These are phyloP conservation scores for Paramecium tetraurelia DNA, from an alignment of 73 alveolate genomes.

Conservation along the genomic window DNA sequence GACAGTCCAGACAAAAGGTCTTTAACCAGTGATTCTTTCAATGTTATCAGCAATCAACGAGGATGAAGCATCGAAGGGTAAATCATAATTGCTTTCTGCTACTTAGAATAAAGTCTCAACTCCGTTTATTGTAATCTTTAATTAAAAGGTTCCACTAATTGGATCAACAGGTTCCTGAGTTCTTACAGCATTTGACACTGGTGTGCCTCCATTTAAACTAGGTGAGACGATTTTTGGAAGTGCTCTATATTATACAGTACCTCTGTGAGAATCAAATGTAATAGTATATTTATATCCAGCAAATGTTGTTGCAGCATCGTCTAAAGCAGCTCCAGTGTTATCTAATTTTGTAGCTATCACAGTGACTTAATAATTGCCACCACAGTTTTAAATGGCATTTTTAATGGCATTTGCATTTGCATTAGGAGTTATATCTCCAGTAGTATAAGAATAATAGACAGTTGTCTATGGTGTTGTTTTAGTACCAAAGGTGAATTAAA, in stretches of 20 bases:
- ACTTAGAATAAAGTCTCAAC: neutral
- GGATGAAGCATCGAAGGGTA: neutral
- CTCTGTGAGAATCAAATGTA: slow-evolving; percentile 24
- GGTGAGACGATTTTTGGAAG: neutral
- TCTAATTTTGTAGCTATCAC: neutral
- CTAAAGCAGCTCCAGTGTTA: neutral
- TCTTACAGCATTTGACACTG: neutral
- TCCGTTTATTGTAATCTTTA: neutral
- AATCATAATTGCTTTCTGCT: neutral
- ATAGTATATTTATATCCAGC: slow-evolving; percentile 20
- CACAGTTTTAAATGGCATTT: neutral
- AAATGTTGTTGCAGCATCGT: neutral
- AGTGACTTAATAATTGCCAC: neutral
- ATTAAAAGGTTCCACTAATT: slow-evolving; percentile 16
- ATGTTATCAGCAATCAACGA: neutral
- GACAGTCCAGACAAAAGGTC: neutral
- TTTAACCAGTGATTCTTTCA: neutral
- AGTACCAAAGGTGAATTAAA: neutral
- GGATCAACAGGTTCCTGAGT: neutral
- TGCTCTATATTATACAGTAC: neutral
- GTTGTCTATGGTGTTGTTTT: neutral
- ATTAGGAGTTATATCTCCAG: neutral
- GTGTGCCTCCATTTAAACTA: neutral
- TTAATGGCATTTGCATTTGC: neutral
- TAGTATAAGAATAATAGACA: neutral